Evolutionary conservation across 1,284 basidiomycete genomes (phyloP), one percentile per base, ranked within the genome.

Genomic region (Fistulinella staudtii): DNA sequence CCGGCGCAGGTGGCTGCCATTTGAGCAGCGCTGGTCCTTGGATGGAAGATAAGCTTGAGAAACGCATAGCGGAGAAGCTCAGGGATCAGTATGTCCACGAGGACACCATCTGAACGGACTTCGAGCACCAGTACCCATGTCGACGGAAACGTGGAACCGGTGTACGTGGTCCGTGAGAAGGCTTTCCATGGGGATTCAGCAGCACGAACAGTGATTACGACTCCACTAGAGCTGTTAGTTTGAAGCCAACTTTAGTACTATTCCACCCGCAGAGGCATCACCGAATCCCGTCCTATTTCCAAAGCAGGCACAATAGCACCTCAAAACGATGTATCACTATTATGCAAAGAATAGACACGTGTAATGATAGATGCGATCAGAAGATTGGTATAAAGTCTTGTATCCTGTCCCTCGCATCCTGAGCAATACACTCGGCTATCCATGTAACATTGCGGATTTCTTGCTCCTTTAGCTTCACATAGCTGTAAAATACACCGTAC

Each of bases 401-500:
- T 69, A 96, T 92, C 69, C 93, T 80, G 60, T 95, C 90, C 66
- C 84, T 82, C 42, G 92, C 92, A 69, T 94, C 87, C 72, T 96
- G 93, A 13, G 91, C 91, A 56, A 96, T 94, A 66, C 93, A 96
- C 72, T 96, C 93, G 44, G 93, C 91, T 67, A 97, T 94, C 94
- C 94, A 98, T 25, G 92, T 95, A 60, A 99, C 68, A 63, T 92
- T 97, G 56, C 96, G 74, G 53, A 99, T 94, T 74, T 99, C 96
- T 74, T 99, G 96, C 73, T 99, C 96, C 77, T 99, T 99, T 65
- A 99, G 75, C 73, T 96, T 97, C 69, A 95, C 76, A 61, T 93
- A 95, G 60, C 84, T 85, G 65, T 94, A 97, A 66, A 97, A 97
- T 29, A 94, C 82, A 27, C 85, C 89, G 58, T 87, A 86, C 66